Evolutionary conservation across 2,329 filamentous ascomycete genomes (phyloP).

Genomic region (Claviceps lovelessii): DNA sequence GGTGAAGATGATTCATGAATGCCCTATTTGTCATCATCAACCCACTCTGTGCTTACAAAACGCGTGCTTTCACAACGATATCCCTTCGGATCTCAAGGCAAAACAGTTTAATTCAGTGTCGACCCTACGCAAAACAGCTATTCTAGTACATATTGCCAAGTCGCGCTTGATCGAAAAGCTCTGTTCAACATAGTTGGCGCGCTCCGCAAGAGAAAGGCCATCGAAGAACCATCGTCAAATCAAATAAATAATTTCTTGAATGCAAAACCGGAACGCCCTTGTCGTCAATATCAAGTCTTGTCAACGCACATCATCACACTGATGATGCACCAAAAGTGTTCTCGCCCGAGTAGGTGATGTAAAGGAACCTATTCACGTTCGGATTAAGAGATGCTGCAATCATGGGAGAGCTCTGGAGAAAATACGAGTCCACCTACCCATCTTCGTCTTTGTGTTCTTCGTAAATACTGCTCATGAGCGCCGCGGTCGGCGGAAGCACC

Average conservation of each 20-base stretch:
- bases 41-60: not conserved
- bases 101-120: not conserved
- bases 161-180: not conserved
- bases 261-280: conserved; percentile 21
- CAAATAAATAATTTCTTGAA: conserved; percentile 11
- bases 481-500: conserved; percentile 88
- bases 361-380: conserved; percentile 52
- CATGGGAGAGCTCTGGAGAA: not conserved
- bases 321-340: conserved; percentile 73
- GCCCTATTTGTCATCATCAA: not conserved
- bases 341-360: conserved; percentile 99
- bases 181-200: not conserved
- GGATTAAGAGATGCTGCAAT: conserved; percentile 5
- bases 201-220: conserved; percentile 7
- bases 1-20: not conserved
- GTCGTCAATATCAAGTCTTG: not conserved
- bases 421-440: conserved; percentile 31
- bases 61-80: not conserved
- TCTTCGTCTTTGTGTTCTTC: conserved; percentile 92
- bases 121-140: not conserved
- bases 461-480: conserved; percentile 98
- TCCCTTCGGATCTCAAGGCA: not conserved
- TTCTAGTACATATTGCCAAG: not conserved
- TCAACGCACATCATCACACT: not conserved
- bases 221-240: not conserved